Conservation (phyloP, 768 basidiomycete genomes). For the Daedaleopsis nitida region DNA sequence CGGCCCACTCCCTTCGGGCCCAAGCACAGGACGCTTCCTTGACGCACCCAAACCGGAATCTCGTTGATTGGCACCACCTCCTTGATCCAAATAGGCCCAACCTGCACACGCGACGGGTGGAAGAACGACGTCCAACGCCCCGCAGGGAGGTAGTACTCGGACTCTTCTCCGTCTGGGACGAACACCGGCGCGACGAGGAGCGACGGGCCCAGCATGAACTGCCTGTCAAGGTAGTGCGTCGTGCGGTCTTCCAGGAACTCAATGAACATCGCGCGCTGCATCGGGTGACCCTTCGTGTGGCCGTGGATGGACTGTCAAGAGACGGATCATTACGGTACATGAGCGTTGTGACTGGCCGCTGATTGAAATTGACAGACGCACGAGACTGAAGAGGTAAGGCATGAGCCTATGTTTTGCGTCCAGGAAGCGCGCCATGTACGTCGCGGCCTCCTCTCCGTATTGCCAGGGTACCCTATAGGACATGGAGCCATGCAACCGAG, state of each 20-base stretch:
- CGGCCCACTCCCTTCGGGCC: slow-evolving; percentile 51
- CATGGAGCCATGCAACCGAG: slow-evolving; percentile 69
- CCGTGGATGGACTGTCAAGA: slow-evolving; percentile 52
- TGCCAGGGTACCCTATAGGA: slow-evolving; percentile 82
- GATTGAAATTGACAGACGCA: slow-evolving; percentile 28
- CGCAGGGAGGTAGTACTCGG: slow-evolving; percentile 61
- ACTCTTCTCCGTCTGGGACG: slow-evolving; percentile 52
- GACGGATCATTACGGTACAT: neutral
- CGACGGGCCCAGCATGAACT: slow-evolving; percentile 60
- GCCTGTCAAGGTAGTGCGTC: slow-evolving; percentile 60
- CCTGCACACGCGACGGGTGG: slow-evolving; percentile 51
- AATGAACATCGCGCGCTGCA: slow-evolving; percentile 68
- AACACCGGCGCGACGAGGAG: slow-evolving; percentile 67
- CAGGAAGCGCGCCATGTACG: slow-evolving; percentile 61
- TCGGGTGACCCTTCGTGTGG: slow-evolving; percentile 51
- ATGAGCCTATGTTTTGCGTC: slow-evolving; percentile 70
- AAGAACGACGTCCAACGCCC: slow-evolving; percentile 66
- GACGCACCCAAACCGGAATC: slow-evolving; percentile 68
- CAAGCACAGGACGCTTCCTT: slow-evolving; percentile 57
- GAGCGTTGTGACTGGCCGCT: neutral
- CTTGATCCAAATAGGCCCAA: slow-evolving; percentile 64
- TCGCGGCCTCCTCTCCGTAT: slow-evolving; percentile 70
- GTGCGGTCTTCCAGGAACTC: slow-evolving; percentile 62
- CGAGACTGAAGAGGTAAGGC: slow-evolving; percentile 69
- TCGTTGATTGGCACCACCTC: slow-evolving; percentile 63